Evolutionary conservation across 2,329 filamentous ascomycete genomes (phyloP), one percentile per base, ranked within the genome.

Genomic region (Harringtonia lauricola): DNA sequence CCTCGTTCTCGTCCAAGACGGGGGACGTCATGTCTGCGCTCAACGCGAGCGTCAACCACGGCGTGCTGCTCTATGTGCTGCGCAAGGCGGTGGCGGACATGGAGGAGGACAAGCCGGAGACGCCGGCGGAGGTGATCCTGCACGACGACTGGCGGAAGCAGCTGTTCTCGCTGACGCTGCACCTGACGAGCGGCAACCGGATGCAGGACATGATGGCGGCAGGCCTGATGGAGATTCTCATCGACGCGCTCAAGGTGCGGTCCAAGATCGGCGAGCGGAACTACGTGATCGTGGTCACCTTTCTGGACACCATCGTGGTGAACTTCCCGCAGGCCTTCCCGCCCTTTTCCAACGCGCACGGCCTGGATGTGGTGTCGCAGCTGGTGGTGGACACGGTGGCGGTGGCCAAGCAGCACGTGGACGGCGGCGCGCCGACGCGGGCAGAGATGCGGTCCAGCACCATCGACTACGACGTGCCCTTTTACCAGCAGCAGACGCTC

Each of bases 11-110:
- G 54, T 67, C 73, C 45, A 89, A 87, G 56, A 76, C 82, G 26
- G 68, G 79, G 29, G 92, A 98, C 59, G 83, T 98, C 21, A 81
- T 88, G 50, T 81, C 86, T 35, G 88, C 92, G n/a, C 68, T 99
- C 35, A 94, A 88, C 55, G 86, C 94, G 43, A 95, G 90, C 53
- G 90, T 96, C 31, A 96, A 94, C 55, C 94, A 98, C 55, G 94
- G 92, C 14, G 83, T 96, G 26, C 72, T 99, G 36, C 83, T 96
- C 52, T 96, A 95, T 56, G 76, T 95, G 52, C 83, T 95, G 40
- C 79, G 90, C 44, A 95, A 94, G 62, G 86, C 88, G 10, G 85
- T 96, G 45, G 81, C 83, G 17, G 85, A 88, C 50, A 82, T 98
- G 65, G 79, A 73, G 45, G 67, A 67, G 17, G 71, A 79, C 47